A percentile compares a stretch with the other conserved stretches of the same genome.
These are phyloP conservation scores for Quercus rubra DNA, from an alignment of 306 rosid genomes.

Conservation along the genomic window DNA sequence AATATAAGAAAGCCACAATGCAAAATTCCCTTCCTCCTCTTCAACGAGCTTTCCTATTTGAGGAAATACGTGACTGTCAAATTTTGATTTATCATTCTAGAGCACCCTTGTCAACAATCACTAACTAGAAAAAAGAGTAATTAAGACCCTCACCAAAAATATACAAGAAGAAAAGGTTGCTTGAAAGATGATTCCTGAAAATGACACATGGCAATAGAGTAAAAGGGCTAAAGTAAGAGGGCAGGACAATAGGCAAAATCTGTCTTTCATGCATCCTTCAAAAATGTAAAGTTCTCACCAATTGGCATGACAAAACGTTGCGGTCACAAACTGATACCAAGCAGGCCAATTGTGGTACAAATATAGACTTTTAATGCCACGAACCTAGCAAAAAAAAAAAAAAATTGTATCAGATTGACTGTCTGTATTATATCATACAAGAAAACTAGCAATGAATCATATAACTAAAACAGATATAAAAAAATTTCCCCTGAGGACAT, in stretches of 20 bases:
- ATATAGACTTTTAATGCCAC: conserved; percentile 53
- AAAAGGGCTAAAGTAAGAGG: conserved; percentile 16
- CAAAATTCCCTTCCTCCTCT: conserved; percentile 96
- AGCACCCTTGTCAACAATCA: not conserved
- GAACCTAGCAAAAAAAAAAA: conserved; percentile 44
- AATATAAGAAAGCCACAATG: conserved; percentile 87
- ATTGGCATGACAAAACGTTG: conserved; percentile 94
- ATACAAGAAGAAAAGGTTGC: conserved; percentile 96
- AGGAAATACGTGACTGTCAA: conserved; percentile 3
- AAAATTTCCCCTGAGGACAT: not conserved
- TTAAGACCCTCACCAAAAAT: conserved; percentile 74
- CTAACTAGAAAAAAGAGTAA: conserved; percentile 9
- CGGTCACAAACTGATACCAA: conserved; percentile 92
- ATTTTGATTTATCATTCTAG: conserved; percentile 5
- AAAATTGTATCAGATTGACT: conserved; percentile 3
- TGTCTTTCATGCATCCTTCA: not conserved
- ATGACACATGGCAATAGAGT: conserved; percentile 17
- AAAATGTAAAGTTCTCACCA: conserved; percentile 55
- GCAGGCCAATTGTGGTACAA: conserved; percentile 74
- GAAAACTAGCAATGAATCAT: not conserved
- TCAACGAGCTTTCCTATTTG: conserved; percentile 88
- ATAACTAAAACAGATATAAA: not conserved
- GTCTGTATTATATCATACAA: not conserved
- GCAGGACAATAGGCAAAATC: not conserved
- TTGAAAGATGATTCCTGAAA: conserved; percentile 94